These are phyloP conservation scores for Ocimum tenuiflorum DNA, from an alignment of 257 asterid genomes.

Conservation along the genomic window DNA sequence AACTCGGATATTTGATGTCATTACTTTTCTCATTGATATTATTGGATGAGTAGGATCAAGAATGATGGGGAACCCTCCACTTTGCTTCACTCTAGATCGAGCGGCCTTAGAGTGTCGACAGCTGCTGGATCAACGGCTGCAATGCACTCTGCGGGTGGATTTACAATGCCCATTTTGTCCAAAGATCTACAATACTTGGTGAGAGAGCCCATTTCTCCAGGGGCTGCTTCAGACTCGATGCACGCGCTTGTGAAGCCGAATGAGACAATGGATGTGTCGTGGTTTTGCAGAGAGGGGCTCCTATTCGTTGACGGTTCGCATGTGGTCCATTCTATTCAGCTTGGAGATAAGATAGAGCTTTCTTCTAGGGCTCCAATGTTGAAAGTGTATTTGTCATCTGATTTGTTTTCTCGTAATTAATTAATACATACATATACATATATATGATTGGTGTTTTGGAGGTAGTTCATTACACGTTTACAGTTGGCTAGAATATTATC, in stretches of 20 bases:
- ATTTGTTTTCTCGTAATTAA: constrained; percentile 24
- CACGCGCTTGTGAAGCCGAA: constrained; percentile 42
- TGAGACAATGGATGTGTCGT: constrained; percentile 57
- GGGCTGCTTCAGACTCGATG: constrained; percentile 28
- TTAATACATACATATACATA: not conserved
- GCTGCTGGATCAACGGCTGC: constrained; percentile 98
- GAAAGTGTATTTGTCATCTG: constrained; percentile 55
- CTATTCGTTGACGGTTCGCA: constrained; percentile 80
- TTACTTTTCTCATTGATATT: not conserved
- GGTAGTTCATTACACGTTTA: too few relatives aligned
- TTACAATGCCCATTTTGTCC: constrained; percentile 60
- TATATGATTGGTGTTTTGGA: not conserved
- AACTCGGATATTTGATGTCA: too few relatives aligned
- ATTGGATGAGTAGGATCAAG: constrained; percentile 35
- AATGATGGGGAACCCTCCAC: constrained; percentile 36
- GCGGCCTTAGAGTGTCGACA: constrained; percentile 88
- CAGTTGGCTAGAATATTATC: too few relatives aligned
- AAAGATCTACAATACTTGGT: constrained; percentile 81
- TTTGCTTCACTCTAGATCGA: constrained; percentile 66
- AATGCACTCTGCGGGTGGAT: constrained; percentile 84
- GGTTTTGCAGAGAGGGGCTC: constrained; percentile 66
- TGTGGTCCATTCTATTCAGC: constrained; percentile 45
- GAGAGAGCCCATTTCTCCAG: constrained; percentile 77
- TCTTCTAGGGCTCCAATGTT: constrained; percentile 63
- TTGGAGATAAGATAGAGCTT: constrained; percentile 66